Conservation (phyloP, 1,139 yeast genomes). For the Eremothecium coryli region DNA sequence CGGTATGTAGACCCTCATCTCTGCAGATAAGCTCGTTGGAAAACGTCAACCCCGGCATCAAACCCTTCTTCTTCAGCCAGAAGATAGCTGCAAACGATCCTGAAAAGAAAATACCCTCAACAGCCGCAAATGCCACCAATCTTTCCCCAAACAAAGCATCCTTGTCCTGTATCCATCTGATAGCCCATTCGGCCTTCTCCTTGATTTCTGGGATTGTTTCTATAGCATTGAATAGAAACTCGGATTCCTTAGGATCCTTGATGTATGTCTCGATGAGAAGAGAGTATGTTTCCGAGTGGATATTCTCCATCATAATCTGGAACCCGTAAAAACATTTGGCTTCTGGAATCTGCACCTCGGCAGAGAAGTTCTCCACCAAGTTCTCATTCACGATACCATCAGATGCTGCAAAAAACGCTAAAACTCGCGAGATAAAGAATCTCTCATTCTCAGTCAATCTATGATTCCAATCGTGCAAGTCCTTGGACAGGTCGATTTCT, state of each 20-base stretch:
- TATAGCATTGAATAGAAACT: conserved; percentile 83
- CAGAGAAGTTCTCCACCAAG: conserved; percentile 91
- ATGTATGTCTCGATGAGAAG: conserved; percentile 87
- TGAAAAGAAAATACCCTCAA: conserved; percentile 95
- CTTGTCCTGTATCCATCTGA: conserved; percentile 86
- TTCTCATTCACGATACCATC: conserved; percentile 98
- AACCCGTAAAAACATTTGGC: conserved; percentile 98
- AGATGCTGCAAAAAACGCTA: conserved; percentile 97
- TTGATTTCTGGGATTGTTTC: conserved; percentile 89
- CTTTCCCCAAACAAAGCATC: conserved; percentile 90
- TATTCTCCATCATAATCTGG: conserved; percentile 99
- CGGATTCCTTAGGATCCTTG: conserved; percentile 88
- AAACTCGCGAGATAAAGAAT: conserved; percentile 78
- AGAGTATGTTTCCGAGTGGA: conserved; percentile 95
- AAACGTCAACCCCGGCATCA: conserved; percentile 97
- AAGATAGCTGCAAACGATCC: conserved; percentile 97
- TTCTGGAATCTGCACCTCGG: conserved; percentile 95
- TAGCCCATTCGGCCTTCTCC: conserved; percentile 97
- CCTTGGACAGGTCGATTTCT: conserved; percentile 94
- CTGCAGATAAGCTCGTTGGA: conserved; percentile 95
- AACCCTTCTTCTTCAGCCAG: conserved; percentile 96
- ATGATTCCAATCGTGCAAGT: conserved; percentile 81
- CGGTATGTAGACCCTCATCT: conserved; percentile 98
- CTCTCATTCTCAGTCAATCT: conserved; percentile 80
- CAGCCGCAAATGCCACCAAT: conserved; percentile 96